phyloP scores from a whole-genome alignment of 2,329 filamentous ascomycete species.

The Exophiala sp. region DNA sequence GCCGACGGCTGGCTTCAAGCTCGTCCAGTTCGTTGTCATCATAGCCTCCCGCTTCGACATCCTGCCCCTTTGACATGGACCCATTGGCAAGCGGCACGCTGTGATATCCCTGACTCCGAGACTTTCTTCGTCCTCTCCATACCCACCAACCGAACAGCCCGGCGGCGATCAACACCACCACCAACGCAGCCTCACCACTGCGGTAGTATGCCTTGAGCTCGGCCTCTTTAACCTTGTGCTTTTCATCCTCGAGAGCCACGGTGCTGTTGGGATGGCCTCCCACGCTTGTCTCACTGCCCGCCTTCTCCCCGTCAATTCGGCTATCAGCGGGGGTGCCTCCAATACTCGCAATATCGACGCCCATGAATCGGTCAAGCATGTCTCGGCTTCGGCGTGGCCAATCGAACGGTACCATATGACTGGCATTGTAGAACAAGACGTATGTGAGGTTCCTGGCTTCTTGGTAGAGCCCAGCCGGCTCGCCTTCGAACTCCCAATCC shows the following conservation, averaged over 20 bases:
- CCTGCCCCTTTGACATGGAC: constrained; percentile 39
- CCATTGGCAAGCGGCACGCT: constrained; percentile 28
- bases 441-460: constrained; percentile 93
- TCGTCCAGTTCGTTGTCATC: constrained; percentile 57
- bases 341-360: constrained; percentile 82
- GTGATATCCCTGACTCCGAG: constrained; percentile 42
- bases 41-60: constrained; percentile 58
- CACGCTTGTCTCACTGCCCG: constrained; percentile 64
- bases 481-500: constrained; percentile 88
- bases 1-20: constrained; percentile 34
- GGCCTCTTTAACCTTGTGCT: constrained; percentile 70
- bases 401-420: constrained; percentile 98
- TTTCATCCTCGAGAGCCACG: constrained; percentile 59
- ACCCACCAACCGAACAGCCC: constrained; percentile 67
- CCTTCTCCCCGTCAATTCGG: constrained; percentile 77
- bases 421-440: constrained; percentile 88
- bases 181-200: constrained; percentile 77
- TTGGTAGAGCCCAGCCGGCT: constrained; percentile 86
- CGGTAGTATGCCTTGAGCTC: constrained; percentile 85
- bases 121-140: constrained; percentile 50
- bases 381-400: constrained; percentile 78
- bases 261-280: constrained; percentile 67
- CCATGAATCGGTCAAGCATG: constrained; percentile 96
- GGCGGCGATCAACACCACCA: constrained; percentile 71
- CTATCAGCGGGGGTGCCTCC: constrained; percentile 74